Evolutionary conservation across 768 basidiomycete genomes (phyloP).

Genomic region (Candolleomyces efflorescens): DNA sequence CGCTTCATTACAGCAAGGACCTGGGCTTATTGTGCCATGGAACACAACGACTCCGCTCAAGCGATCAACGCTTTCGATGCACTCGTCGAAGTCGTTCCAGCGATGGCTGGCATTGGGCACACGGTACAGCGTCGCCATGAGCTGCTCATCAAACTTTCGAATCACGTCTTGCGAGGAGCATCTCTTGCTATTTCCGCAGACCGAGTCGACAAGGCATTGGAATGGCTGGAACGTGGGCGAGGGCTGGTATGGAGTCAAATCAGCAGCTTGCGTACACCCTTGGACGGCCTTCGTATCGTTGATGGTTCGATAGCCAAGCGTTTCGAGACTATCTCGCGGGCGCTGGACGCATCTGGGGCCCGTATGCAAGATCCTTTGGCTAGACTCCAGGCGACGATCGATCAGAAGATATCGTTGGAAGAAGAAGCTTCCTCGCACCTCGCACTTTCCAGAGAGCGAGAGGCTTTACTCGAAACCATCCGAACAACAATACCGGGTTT

Average conservation of each 20-base stretch:
- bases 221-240: conserved; percentile 29
- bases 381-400: too few relatives aligned
- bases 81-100: not conserved
- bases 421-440: conserved; percentile 11
- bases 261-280: conserved; percentile 18
- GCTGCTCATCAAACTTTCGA: not conserved
- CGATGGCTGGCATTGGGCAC: conserved; percentile 2
- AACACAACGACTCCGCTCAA: not conserved
- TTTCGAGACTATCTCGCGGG: conserved; percentile 10
- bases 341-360: conserved; percentile 10
- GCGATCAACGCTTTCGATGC: not conserved
- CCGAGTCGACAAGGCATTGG: conserved; percentile 21
- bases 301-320: conserved; percentile 10
- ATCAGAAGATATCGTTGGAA: too few relatives aligned
- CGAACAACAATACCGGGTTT: conserved; percentile 13
- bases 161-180: conserved; percentile 13
- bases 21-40: too few relatives aligned
- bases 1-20: too few relatives aligned
- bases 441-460: conserved; percentile 15
- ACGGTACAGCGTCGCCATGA: conserved; percentile 1
- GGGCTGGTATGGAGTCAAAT: conserved; percentile 25
- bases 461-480: conserved; percentile 11
- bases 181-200: conserved; percentile 18
- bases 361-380: too few relatives aligned
- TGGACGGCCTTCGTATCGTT: conserved; percentile 14